A percentile compares a stretch with the other conserved stretches of the same genome.
Evolutionary conservation across 164 flowering plant species (phyloP).

Genomic region (Warburgia ugandensis): DNA sequence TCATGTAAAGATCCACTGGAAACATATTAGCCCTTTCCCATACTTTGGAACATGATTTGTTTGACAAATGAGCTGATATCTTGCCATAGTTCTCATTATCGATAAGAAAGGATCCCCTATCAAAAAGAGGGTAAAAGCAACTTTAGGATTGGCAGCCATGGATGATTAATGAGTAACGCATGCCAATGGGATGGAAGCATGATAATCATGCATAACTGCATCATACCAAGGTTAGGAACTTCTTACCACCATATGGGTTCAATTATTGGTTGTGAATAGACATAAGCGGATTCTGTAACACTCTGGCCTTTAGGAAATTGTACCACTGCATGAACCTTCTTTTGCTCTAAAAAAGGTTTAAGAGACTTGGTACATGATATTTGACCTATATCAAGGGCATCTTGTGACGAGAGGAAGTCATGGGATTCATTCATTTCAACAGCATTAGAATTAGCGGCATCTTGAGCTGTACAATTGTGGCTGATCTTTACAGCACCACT

Average conservation of each 20-base stretch:
- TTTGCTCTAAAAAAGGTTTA: background rate
- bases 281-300: constrained; percentile 4
- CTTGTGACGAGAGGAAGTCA: background rate
- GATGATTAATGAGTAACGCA: background rate
- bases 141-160: background rate
- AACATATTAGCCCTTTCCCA: constrained; percentile 27
- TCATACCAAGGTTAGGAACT: background rate
- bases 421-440: background rate
- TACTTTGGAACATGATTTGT: constrained; percentile 35
- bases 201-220: background rate
- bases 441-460: background rate
- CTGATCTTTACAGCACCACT: background rate
- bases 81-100: constrained; percentile 7
- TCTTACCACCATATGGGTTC: constrained; percentile 49
- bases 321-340: background rate
- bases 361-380: background rate
- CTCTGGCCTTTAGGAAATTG: background rate
- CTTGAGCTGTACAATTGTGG: background rate
- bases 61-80: constrained; percentile 44
- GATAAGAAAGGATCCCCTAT: constrained; percentile 39
- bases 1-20: constrained; percentile 20
- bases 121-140: background rate
- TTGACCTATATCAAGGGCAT: constrained; percentile 2
- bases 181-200: background rate
- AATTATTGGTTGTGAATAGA: constrained; percentile 30